Base-by-base conservation (phyloP, 2,329 filamentous ascomycete genomes). In the Furcasterigmium sp. region DNA sequence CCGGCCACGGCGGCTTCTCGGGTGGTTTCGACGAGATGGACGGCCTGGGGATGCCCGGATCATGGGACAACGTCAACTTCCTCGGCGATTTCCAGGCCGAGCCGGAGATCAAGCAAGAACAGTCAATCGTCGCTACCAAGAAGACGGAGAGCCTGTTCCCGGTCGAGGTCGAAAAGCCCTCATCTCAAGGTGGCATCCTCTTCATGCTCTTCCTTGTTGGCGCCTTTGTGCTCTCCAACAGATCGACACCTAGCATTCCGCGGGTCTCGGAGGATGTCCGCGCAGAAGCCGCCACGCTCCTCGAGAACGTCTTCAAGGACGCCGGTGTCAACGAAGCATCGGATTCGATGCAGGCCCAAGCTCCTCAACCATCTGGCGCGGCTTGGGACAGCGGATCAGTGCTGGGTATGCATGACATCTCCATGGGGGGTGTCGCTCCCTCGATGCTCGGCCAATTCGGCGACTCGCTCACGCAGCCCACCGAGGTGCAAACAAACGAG, bases 201-300 rank as follows among this genome's bases (percentile, higher is more conserved):
- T 85, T 91, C 65, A 95, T 96, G 89, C 86, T 96, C 54, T 86
- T 98, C 59, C 85, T 98, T 43, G 91, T 95, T 51, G 93, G 93
- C 60, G 93, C 93, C 42, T 95, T 96, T 60, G 90, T 97, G 55
- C 85, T 93, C 49, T 96, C 91, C 25, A 94, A 91, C 67, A 82
- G 82, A 53, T 74, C 83, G 17, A 70, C 77, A n/a, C 80, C 83
- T 30, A 80, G 81, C 53, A 83, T 94, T 53, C 86, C 87, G 40
- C 79, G 79, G 44, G 84, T 91, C 59, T 85, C 88, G 28, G 85
- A 91, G 44, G 86, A 91, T 54, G 81, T 93, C 44, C 84, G 87
- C 46, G 84, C 80, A 51, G 87, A 86, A 32, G 89, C 87, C 13
- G 84, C 86, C 40, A 80, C 82, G 17, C 78, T 93, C 17, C 78